Conservation (phyloP, 345 rosid species). For the Salix exigua region DNA sequence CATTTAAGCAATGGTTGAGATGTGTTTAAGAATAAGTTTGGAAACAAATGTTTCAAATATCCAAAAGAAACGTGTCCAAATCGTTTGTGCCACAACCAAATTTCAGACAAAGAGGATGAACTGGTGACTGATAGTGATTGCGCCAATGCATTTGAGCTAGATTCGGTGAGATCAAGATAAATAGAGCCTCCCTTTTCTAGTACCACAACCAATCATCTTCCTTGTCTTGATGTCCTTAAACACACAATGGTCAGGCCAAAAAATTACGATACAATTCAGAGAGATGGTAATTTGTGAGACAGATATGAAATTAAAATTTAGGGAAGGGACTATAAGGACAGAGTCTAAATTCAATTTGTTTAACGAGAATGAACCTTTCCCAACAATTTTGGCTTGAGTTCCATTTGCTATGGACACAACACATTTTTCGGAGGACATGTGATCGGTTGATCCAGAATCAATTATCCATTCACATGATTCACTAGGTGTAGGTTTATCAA, state of each 20-base stretch:
- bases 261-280: background rate
- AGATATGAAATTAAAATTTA: background rate
- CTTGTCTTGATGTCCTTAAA: conserved; percentile 6
- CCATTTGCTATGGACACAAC: background rate
- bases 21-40: background rate
- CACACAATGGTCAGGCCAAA: conserved; percentile 1
- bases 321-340: background rate
- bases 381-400: background rate
- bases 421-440: background rate
- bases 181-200: conserved; percentile 1
- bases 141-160: conserved; percentile 1
- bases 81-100: background rate
- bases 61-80: background rate
- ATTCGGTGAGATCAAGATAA: background rate
- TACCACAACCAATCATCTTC: conserved; percentile 4
- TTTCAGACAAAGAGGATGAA: background rate
- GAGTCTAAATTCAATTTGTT: background rate
- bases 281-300: background rate
- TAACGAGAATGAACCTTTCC: background rate
- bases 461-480: conserved; percentile 3
- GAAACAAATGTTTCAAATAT: conserved; percentile 6
- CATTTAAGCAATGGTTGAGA: background rate
- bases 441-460: conserved; percentile 10
- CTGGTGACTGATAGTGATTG: background rate
- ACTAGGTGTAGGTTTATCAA: background rate